Base-by-base conservation (phyloP, 108 stramenopile species). In the Nitzschia inconspicua region DNA sequence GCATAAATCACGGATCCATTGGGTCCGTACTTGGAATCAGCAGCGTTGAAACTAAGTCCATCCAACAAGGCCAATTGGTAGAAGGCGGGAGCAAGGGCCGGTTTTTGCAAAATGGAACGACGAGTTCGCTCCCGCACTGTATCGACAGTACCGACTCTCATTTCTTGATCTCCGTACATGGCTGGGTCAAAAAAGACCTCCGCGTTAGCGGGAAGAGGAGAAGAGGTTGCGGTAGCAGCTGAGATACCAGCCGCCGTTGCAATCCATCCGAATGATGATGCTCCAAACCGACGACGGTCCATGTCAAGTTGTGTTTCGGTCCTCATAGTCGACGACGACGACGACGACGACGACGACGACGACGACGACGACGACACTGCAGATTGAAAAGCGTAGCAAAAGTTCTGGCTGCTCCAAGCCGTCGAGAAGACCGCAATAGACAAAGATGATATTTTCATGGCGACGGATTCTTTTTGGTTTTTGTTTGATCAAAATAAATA, bases 91-190 rank as follows among this genome's bases (percentile, higher is more conserved):
- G 88, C 80, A 19, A 93, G 56, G 16, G 34, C 28, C 3, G 91
- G 91, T 34, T 89, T 83, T 50, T 88, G 79, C 14, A 89, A 69
- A 60, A 93, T 82, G 0, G 86, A 84, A 26, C 86, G 59, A 20
- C 91, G 82, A 3, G 88, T 88, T 11, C 73, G 57, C 63, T 89
- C 88, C 40, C 75, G 67, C 9, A 89, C 68, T 10, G 81, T 77
- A 56, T 89, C 84, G 56, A 93, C 88, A 35, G 91, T 88, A 35
- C 88, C 77, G 5, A 88, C 82, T 13, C 88, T 74, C 4, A 88
- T 59, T 68, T 93, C 91, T 78, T 93, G 91, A 60, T 93, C 91
- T 26, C 91, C 91, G 55, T 93, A 93, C 84, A 88, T 85, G 32
- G 88, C 91, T 14, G 91, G 91, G 74, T 93, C 91, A 48, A 93